Evolutionary conservation across 176 grass and related monocot genomes (phyloP).

Genomic region (Aegilops sharonensis): DNA sequence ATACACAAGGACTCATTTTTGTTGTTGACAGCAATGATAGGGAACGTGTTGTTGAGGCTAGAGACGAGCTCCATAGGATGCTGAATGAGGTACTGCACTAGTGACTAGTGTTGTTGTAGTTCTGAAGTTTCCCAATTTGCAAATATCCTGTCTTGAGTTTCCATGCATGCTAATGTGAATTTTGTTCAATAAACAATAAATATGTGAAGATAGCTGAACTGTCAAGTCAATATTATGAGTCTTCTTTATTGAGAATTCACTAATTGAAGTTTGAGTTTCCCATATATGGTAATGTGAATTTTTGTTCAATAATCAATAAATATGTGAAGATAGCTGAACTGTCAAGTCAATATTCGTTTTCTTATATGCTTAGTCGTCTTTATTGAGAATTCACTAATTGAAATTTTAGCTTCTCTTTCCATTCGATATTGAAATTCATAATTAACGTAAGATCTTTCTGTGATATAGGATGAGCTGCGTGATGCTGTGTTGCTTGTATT

Average conservation of each 20-base stretch:
- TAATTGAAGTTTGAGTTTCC: background rate
- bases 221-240: background rate
- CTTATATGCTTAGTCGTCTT: background rate
- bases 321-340: background rate
- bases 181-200: background rate
- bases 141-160: background rate
- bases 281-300: too few relatives aligned
- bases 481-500: conserved; percentile 86
- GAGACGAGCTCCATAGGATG: conserved; percentile 87
- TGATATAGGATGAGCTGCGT: conserved; percentile 74
- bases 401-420: background rate
- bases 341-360: background rate
- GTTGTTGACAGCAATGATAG: conserved; percentile 92
- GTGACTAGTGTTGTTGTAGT: background rate
- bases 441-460: background rate
- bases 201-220: background rate
- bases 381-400: background rate
- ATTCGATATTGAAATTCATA: background rate
- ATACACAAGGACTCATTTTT: conserved; percentile 89
- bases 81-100: conserved; percentile 63
- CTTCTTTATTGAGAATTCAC: background rate
- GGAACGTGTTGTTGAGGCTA: conserved; percentile 90
- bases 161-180: too few relatives aligned
- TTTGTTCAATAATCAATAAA: background rate
- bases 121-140: background rate